Percentiles rank a stretch among this genome's conserved stretches.
phyloP scores from a whole-genome alignment of 192 early-diverging fungal species.

The Thamnidium elegans region DNA sequence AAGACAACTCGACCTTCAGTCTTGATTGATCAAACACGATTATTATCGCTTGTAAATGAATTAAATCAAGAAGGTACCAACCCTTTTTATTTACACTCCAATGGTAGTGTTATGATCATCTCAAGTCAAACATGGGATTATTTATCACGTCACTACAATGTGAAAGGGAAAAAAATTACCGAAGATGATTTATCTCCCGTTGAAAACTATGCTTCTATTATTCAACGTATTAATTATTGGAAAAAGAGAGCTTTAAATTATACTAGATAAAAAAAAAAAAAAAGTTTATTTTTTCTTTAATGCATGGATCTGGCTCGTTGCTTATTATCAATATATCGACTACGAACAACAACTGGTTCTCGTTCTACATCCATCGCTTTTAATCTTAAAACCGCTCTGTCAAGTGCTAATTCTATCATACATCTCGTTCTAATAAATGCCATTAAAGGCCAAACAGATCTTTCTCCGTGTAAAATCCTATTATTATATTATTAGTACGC shows the following conservation, averaged over 20 bases:
- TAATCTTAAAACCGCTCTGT: conserved; percentile 36
- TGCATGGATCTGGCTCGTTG: conserved; percentile 28
- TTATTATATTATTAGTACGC: not conserved
- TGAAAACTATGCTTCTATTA: conserved; percentile 1
- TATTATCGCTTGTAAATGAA: not conserved
- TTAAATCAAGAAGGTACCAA: not conserved
- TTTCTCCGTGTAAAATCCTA: conserved; percentile 78
- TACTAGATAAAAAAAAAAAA: not conserved
- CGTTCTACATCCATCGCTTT: conserved; percentile 19
- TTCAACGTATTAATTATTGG: conserved; percentile 7
- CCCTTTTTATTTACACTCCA: conserved; percentile 14
- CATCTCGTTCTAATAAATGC: conserved; percentile 65
- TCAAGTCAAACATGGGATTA: conserved; percentile 8
- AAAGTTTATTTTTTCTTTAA: conserved; percentile 5
- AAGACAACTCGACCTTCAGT: not conserved
- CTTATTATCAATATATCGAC: conserved; percentile 12
- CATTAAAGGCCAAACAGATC: conserved; percentile 74
- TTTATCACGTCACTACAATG: not conserved
- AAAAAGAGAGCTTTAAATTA: not conserved
- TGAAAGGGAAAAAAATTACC: conserved; percentile 1
- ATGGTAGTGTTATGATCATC: conserved; percentile 1
- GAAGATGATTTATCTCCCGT: conserved; percentile 6
- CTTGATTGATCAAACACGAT: not conserved
- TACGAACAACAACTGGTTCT: conserved; percentile 17
- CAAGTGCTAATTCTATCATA: conserved; percentile 68